Evolutionary conservation across 768 basidiomycete genomes (phyloP).

Genomic region (Lactarius deliciosus): DNA sequence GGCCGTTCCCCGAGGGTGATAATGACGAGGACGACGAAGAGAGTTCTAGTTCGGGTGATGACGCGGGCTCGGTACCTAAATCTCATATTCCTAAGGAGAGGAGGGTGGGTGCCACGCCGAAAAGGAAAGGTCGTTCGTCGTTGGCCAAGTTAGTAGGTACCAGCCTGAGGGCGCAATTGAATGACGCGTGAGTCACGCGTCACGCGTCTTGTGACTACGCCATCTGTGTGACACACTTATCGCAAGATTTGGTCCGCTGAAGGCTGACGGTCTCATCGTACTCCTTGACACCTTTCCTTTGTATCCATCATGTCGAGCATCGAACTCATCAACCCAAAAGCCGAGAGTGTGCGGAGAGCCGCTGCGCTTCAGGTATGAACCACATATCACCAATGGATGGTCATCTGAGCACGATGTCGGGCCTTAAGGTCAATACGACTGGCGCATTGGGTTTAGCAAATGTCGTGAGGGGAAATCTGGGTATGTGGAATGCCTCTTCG

Average conservation of each 20-base stretch:
- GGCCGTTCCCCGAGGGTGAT: slow-evolving; percentile 2
- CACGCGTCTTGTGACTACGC: slow-evolving; percentile 9
- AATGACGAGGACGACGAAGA: slow-evolving; percentile 22
- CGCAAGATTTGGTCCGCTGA: neutral
- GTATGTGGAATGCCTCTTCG: slow-evolving; percentile 44
- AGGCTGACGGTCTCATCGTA: neutral
- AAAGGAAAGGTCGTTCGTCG: slow-evolving; percentile 16
- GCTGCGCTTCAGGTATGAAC: slow-evolving; percentile 83
- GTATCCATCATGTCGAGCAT: slow-evolving; percentile 54
- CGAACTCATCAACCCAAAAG: slow-evolving; percentile 96
- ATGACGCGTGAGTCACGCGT: slow-evolving; percentile 17
- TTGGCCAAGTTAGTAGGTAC: slow-evolving; percentile 4
- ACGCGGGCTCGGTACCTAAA: neutral
- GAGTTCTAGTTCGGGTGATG: slow-evolving; percentile 27
- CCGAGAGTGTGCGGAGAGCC: slow-evolving; percentile 87
- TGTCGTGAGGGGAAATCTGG: slow-evolving; percentile 96
- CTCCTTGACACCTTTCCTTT: neutral
- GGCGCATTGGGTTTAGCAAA: slow-evolving; percentile 97
- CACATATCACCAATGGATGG: slow-evolving; percentile 27
- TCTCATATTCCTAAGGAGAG: slow-evolving; percentile 30
- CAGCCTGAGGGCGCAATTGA: neutral
- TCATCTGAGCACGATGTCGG: slow-evolving; percentile 29
- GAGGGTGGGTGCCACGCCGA: slow-evolving; percentile 17
- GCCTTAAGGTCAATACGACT: slow-evolving; percentile 75
- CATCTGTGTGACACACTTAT: slow-evolving; percentile 9